Evolutionary conservation across 768 basidiomycete species (phyloP), one percentile per base, ranked within the genome.

Genomic region (Psilocybe azurescens): DNA sequence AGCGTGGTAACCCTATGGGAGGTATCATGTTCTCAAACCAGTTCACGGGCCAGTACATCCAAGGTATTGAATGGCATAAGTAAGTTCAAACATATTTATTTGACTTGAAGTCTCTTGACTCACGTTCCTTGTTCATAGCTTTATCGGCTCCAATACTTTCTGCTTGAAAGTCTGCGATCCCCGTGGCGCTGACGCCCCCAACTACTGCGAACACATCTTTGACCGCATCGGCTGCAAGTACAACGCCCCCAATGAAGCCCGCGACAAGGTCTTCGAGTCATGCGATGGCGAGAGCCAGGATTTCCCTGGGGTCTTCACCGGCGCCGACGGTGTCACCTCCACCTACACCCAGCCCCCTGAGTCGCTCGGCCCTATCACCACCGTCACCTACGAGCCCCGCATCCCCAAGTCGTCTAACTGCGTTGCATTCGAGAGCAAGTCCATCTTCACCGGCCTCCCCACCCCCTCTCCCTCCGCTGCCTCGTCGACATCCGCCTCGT

Each of bases 1-100:
- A 90, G 84, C 86, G 89, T 66, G 93, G 92, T 14, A 95, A 93
- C 77, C 90, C 90, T 2, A 81, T 91, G 49, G 91, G 92, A 65
- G 89, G 85, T 48, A 72, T 93, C 33, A 58, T 92, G 28, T 94
- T 84, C 77, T 85, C 89, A 1, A 85, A 78, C 61, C 80, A 76
- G 6, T 89, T 81, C 69, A 75, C 72, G 39, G 76, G 81, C n/a
- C 70, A 76, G 0, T 79, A 75, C 70, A 69, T 75, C 11, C 91
- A 94, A 68, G 81, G 87, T 29, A 77, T 79, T 30, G 85, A 91
- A 68, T 93, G 91, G 91, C 83, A 84, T 74, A 83, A 86, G 89
- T 88, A 65, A 29, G 86, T 74, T 7, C 50, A 30, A 36, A 36
- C 33, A 3, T 28, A 13, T 41, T 18, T 28, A 36, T 18, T 13